Conservation (phyloP, 2,329 filamentous ascomycete genomes). For the Penicillium sp. region DNA sequence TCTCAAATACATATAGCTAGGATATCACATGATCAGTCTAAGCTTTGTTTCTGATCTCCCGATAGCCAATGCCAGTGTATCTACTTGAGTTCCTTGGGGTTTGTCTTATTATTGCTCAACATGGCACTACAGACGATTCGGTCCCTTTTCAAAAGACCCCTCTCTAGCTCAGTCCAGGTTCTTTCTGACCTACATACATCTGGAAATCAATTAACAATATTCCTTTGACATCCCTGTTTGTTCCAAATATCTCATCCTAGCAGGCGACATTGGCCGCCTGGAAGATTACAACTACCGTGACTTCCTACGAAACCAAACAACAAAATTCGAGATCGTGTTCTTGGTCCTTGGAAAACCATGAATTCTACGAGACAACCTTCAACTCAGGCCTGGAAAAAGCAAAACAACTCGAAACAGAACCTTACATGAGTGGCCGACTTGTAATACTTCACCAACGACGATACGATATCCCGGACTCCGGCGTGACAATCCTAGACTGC, state of each 20-base stretch:
- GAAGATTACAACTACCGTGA: constrained; percentile 26
- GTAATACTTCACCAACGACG: constrained; percentile 28
- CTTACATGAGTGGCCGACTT: constrained; percentile 27
- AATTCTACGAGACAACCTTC: constrained; percentile 29
- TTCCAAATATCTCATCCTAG: constrained; percentile 25
- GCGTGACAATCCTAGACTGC: constrained; percentile 57
- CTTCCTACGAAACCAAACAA: constrained; percentile 27
- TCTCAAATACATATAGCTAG: background rate
- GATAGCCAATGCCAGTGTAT: background rate
- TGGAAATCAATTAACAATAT: constrained; percentile 30
- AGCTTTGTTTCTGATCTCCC: background rate
- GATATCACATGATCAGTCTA: background rate
- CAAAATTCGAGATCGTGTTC: constrained; percentile 23
- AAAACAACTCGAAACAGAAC: constrained; percentile 29
- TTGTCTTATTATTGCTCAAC: too few species aligned
- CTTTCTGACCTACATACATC: constrained; percentile 32
- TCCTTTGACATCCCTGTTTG: constrained; percentile 21
- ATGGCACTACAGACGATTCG: background rate
- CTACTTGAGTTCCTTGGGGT: too few species aligned
- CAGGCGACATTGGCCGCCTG: constrained; percentile 28
- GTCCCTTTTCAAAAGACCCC: background rate
- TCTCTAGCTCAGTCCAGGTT: constrained; percentile 22
- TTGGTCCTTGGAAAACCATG: constrained; percentile 31
- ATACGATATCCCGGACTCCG: constrained; percentile 29
- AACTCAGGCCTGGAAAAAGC: constrained; percentile 25